These are phyloP conservation scores for Erythrobasidium yunnanense DNA, from an alignment of 768 basidiomycete genomes.

Conservation along the genomic window DNA sequence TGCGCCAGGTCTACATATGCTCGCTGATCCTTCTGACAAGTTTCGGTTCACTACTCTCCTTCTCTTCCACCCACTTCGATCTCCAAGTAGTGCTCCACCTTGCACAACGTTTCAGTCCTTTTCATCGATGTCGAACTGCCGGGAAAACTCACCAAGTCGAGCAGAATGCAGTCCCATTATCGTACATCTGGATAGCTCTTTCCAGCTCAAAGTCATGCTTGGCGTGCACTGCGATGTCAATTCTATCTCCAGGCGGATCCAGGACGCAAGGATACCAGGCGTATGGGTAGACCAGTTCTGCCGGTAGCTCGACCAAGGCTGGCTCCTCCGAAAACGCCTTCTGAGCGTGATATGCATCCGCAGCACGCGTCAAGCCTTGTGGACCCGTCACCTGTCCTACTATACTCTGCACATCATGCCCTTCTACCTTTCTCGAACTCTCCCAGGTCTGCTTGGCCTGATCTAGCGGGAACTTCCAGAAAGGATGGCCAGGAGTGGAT, in stretches of 20 bases:
- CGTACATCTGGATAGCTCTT: neutral
- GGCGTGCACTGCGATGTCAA: neutral
- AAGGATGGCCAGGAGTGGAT: neutral
- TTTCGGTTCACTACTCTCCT: neutral
- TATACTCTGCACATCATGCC: neutral
- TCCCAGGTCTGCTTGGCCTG: neutral
- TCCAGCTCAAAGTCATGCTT: neutral
- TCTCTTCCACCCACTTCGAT: neutral
- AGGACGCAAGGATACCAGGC: neutral
- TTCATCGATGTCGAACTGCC: neutral
- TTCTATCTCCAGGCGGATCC: neutral
- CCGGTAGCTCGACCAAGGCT: neutral
- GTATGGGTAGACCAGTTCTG: neutral
- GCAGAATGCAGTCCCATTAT: neutral
- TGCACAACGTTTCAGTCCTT: neutral
- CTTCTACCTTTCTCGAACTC: neutral
- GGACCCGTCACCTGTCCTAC: neutral
- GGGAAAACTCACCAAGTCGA: neutral
- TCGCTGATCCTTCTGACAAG: neutral
- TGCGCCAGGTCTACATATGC: neutral
- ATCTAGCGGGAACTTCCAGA: neutral
- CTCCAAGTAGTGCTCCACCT: neutral
- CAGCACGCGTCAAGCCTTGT: neutral
- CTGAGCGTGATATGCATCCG: neutral
- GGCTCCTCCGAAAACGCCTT: neutral